Evolutionary conservation across 169 alveolate species (phyloP).

Genomic region (Plasmodium cynomolgi): DNA sequence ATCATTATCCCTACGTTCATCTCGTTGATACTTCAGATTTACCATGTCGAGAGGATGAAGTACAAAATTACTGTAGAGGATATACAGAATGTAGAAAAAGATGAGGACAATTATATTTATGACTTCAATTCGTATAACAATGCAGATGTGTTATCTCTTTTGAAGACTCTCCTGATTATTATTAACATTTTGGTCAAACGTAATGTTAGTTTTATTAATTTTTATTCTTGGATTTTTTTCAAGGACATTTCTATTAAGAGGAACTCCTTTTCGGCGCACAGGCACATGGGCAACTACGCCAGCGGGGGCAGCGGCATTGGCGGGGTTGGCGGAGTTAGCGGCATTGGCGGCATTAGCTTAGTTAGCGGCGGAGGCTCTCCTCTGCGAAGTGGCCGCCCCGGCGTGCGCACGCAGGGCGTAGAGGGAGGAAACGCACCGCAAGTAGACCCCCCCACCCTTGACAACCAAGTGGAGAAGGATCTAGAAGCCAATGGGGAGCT

Average conservation of each 20-base stretch:
- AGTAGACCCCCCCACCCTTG: not conserved
- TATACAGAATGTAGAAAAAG: slow-evolving; percentile 16
- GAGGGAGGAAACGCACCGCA: not conserved
- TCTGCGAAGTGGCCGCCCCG: not conserved
- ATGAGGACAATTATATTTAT: slow-evolving; percentile 71
- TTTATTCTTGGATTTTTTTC: slow-evolving; percentile 72
- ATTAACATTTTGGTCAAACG: slow-evolving; percentile 57
- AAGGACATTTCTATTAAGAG: slow-evolving; percentile 36
- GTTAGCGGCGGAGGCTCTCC: not conserved
- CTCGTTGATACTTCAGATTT: slow-evolving; percentile 59
- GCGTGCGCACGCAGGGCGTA: not conserved
- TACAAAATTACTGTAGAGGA: slow-evolving; percentile 53
- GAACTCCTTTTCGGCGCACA: slow-evolving; percentile 15
- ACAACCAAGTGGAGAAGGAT: not conserved
- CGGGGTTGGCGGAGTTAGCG: too few relatives aligned
- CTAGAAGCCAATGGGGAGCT: not conserved
- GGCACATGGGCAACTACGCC: slow-evolving; percentile 1
- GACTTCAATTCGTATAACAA: slow-evolving; percentile 56
- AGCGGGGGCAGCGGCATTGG: not conserved
- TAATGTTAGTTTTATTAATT: slow-evolving; percentile 47
- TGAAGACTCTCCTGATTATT: slow-evolving; percentile 48
- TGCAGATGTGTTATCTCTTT: slow-evolving; percentile 35
- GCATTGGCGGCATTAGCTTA: not conserved
- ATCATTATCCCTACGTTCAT: slow-evolving; percentile 71
- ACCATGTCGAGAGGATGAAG: slow-evolving; percentile 68